Evolutionary conservation across 768 basidiomycete species (phyloP), one percentile per base, ranked within the genome.

Genomic region (Naganishia onofrii): DNA sequence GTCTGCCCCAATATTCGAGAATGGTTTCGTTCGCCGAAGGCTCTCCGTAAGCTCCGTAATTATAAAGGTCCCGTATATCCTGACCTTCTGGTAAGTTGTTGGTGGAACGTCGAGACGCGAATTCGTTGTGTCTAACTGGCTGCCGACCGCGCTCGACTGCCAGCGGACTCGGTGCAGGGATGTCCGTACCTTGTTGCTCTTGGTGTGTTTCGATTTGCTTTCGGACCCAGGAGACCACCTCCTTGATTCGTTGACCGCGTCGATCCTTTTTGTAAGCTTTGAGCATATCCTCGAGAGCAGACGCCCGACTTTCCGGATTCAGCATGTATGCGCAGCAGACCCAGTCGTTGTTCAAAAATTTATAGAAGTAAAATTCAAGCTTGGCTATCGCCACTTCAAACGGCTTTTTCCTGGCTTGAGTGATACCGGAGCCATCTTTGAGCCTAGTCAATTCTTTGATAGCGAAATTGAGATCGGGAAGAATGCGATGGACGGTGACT

Each of bases 401-500:
- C 28, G 54, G 54, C 13, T 15, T 29, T 29, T 55, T 55, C 28
- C 54, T 23, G 15, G 54, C 54, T 23, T n/a, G 10, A 29, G 23
- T 55, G 54, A 55, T 29, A 29, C 54, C 54, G 29, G 54, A 29
- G n/a, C 13, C 13, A 55, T n/a, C 54, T 29, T 23, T 15, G 28
- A 55, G 54, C 28, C 54, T n/a, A 15, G n/a, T 15, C n/a, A 23
- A 6, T 29, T 55, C 54, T 6, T 23, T 55, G n/a, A 55, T 55
- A 7, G 54, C 54, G 28, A 26, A 29, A 15, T 23, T 23, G 28
- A 55, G 54, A 55, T 55, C 54, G 21, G 54, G 54, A n/a, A 55
- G 54, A 29, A 55, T 55, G 28, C 54, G 54, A 55, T 55, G 54
- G 13, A 29, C 54, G n/a, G 54, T 55, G 6, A 29, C 21, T 55